These are phyloP conservation scores for Tulasnella sp. DNA, from an alignment of 768 basidiomycete genomes.

Conservation along the genomic window DNA sequence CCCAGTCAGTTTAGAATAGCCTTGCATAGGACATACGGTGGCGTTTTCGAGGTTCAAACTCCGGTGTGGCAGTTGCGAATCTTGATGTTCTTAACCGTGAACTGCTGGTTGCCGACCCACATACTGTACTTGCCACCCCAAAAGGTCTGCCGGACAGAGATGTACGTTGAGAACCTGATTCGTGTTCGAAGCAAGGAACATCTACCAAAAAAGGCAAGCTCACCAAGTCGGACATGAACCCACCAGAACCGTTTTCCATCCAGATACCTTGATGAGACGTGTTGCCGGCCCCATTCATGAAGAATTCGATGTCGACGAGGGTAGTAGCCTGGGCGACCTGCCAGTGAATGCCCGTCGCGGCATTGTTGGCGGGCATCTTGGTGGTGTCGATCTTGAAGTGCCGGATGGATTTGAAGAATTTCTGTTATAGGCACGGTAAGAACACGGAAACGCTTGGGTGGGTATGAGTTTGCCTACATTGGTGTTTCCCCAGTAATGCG, in stretches of 20 bases:
- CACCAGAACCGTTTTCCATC: slow-evolving; percentile 30
- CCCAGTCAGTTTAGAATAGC: neutral
- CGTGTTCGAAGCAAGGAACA: too few species aligned
- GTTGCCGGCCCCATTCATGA: slow-evolving; percentile 61
- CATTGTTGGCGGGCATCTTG: slow-evolving; percentile 46
- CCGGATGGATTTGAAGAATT: slow-evolving; percentile 26
- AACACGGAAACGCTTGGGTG: too few species aligned
- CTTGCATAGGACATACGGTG: too few species aligned
- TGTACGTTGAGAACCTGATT: neutral
- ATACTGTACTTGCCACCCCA: slow-evolving; percentile 49
- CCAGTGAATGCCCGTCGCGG: slow-evolving; percentile 75
- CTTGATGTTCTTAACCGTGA: slow-evolving; percentile 43
- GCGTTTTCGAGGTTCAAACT: neutral
- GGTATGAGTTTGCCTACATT: neutral
- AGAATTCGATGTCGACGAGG: slow-evolving; percentile 63
- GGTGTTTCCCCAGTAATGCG: neutral
- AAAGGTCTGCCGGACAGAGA: neutral
- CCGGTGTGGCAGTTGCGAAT: slow-evolving; percentile 48
- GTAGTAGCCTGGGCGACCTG: slow-evolving; percentile 78
- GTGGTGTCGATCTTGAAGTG: slow-evolving; percentile 70
- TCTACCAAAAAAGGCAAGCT: neutral
- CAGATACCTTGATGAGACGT: slow-evolving; percentile 63
- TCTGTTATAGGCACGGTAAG: neutral
- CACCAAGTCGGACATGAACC: slow-evolving; percentile 32
- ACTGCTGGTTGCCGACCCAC: slow-evolving; percentile 74